Base-by-base conservation (phyloP, 805 yeast genomes). In the Starmerella asiatica region DNA sequence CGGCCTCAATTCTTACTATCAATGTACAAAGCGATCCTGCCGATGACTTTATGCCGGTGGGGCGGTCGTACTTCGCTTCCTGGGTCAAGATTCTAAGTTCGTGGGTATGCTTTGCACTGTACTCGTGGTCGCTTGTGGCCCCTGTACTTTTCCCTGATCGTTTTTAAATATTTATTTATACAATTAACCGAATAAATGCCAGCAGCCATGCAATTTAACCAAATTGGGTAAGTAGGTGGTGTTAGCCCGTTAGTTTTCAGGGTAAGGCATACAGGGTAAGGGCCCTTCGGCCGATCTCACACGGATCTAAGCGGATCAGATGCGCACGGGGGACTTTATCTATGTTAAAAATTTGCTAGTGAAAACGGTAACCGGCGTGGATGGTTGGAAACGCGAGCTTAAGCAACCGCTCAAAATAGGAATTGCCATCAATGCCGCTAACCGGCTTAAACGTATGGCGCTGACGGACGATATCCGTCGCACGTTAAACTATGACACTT, bases 11-110 rank as follows among this genome's bases (percentile, higher is more conserved):
- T 44, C 67, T 91, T 40, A 91, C 98, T 0, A 81, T 88, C 61
- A 88, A 86, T 54, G 96, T 91, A 26, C 76, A 81, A 37, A 76
- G 74, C 43, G 91, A 79, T 52, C 79, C 77, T 45, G 70, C 73
- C 38, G 94, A 94, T 3, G 91, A 84, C 44, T 91, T 91, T 54
- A 76, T 84, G 9, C 98, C 98, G 0, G 97, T 91, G 7, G 99
- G 99, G 0, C 69, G 98, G 54, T 88, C 98, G 0, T 86, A 88
- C 60, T 91, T 88, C 57, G 79, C 88, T 49, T 75, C 94, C 4
- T 85, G 95, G 94, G 84, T 88, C 36, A 91, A 91, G 61, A 82
- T 91, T 42, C 67, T 80, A 15, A 77, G 93, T 55, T 80, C 96
- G 1, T 85, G 96, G 94, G 72, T 81, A 33, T 93, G 98, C 57